Percentiles rank a stretch among this genome's conserved stretches.
Evolutionary conservation across 2,329 filamentous ascomycete genomes (phyloP).

Genomic region (Podosphaera xanthii): DNA sequence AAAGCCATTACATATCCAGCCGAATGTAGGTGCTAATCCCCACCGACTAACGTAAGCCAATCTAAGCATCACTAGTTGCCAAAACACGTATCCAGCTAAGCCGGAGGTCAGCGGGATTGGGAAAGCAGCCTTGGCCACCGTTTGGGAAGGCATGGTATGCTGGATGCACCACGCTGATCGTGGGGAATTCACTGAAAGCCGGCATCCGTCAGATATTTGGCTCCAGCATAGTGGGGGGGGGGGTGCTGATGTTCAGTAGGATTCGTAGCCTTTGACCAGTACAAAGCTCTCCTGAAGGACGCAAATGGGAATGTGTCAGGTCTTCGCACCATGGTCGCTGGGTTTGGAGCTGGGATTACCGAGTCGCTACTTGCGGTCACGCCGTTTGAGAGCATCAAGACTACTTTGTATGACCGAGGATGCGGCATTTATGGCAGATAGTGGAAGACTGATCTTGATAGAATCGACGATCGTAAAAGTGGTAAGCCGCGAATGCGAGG

Average conservation of each 20-base stretch:
- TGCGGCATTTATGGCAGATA: background rate
- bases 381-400: conserved; percentile 96
- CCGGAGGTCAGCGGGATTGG: conserved; percentile 49
- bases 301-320: conserved; percentile 73
- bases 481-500: conserved; percentile 70
- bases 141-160: conserved; percentile 95
- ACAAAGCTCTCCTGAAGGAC: conserved; percentile 65
- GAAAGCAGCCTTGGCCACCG: conserved; percentile 86
- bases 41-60: background rate
- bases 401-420: conserved; percentile 39
- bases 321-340: conserved; percentile 73
- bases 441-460: conserved; percentile 16
- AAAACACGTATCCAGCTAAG: conserved; percentile 93
- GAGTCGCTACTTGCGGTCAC: conserved; percentile 87
- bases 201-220: conserved; percentile 44
- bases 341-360: conserved; percentile 84
- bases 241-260: conserved; percentile 23
- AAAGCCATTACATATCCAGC: conserved; percentile 77
- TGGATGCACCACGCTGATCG: conserved; percentile 87
- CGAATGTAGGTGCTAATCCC: conserved; percentile 40
- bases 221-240: background rate
- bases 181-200: conserved; percentile 90
- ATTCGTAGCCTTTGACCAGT: conserved; percentile 91
- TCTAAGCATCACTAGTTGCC: conserved; percentile 28
- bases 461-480: conserved; percentile 84